Evolutionary conservation across 2,329 filamentous ascomycete species (phyloP), one percentile per base, ranked within the genome.

Genomic region (Neobulgaria alba): DNA sequence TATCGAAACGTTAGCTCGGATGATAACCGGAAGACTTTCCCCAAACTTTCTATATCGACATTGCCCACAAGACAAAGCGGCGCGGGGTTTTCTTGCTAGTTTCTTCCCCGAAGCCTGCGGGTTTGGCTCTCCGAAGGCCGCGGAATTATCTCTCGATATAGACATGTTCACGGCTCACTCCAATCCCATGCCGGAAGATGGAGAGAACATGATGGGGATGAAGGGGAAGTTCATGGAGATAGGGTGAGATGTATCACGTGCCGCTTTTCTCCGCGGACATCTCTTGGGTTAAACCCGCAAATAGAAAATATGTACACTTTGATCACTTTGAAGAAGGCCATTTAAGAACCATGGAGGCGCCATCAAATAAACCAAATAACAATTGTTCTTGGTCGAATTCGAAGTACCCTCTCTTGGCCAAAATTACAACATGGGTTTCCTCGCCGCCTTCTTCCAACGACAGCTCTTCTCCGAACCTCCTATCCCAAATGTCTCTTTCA

Each of bases 1-100:
- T 77, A 42, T 35, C n/a, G 31, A 33, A 16, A 21, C 10, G 36
- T 45, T 36, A 46, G 33, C 17, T 21, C 5, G 10, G 17, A 38
- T 31, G 9, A 2, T 37, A 10, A 32, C 8, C 4, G 10, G 10
- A 21, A 23, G 23, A 26, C 12, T 17, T 16, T 26, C 8, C 20
- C 17, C 36, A 36, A 30, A 51, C 51, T 54, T 54, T 32, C 50
- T 48, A 32, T 26, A 47, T 26, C 48, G 45, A 30, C 50, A 54
- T 17, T 43, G 45, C 31, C 41, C 48, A 38, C 51, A 54, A 2
- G 49, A 51, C 2, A 51, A 38, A 3, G 51, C 45, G 10, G 40
- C 33, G 10, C 51, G 45, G 14, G 42, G 37, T 29, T 45, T 51
- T 20, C 45, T 42, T 31, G 14, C 34, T 4, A 39, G 34, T 35